Base-by-base conservation (phyloP, 2,329 filamentous ascomycete genomes). In the Graphilbum fragrans region DNA sequence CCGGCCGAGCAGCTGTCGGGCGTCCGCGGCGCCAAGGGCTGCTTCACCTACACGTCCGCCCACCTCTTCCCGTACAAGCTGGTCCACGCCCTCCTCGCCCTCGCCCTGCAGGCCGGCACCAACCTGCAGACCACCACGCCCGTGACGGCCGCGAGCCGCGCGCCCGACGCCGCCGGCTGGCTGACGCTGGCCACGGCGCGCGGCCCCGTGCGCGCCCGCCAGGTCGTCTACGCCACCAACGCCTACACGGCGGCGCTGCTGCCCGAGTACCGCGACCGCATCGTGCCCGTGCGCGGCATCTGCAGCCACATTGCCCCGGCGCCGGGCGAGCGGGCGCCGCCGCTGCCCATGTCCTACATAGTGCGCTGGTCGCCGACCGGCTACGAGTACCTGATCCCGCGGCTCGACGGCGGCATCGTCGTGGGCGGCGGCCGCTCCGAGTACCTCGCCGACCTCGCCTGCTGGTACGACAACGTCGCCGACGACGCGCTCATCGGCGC, bases 381-480 rank as follows among this genome's bases (percentile, higher is more conserved):
- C 8, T 53, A 55, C 36, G 55, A 59, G 41, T 69, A 69, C 39
- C 54, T 67, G 7, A 65, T 66, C 35, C 62, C 62, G 11, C 60
- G 66, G 6, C 52, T 56, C 1, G 66, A 70, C 39, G 64, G 64
- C 1, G 63, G 63, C 33, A 59, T 67, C 41, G 48, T 68, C 7
- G 60, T 67, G 1, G 59, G 59, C 1, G 60, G 58, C 10, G 55
- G 50, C 12, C 48, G 49, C 32, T 19, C 48, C 38, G 50, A 48
- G 2, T 69, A 60, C 51, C 49, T 52, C 33, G 31, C 51, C 14
- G 47, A 64, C 12, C 50, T 38, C 10, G 43, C 55, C 8, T 48
- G 58, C 23, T 74, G 70, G 68, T 66, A 65, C 45, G 55, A 63
- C 18, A 67, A 62, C 31, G 58, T 57, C 8, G 62, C 69, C 38